A percentile compares a stretch with the other conserved stretches of the same genome.
Conservation (phyloP, 2,329 filamentous ascomycete genomes). For the Colletotrichum caudatum region DNA sequence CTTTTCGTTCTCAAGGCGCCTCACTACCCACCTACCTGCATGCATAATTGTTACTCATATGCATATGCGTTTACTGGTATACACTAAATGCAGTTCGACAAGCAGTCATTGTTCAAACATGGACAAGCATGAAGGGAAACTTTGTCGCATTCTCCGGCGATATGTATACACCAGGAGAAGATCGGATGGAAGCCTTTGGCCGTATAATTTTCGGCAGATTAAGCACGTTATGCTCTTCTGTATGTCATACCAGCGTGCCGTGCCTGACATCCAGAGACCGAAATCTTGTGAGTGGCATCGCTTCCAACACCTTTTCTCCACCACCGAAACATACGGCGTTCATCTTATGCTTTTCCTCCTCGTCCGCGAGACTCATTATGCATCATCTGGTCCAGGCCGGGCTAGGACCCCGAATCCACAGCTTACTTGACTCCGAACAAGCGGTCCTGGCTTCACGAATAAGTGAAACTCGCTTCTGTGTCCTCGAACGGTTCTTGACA, state of each 20-base stretch:
- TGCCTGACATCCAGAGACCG: background rate
- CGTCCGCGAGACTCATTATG: background rate
- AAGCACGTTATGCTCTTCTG: constrained; percentile 38
- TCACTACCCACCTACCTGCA: too few species aligned
- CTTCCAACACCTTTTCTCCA: background rate
- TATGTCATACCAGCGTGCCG: background rate
- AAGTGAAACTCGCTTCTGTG: background rate
- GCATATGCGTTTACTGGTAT: background rate
- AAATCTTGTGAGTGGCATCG: background rate
- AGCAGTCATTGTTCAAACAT: background rate
- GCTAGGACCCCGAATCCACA: background rate
- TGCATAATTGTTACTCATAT: background rate
- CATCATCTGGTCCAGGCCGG: background rate
- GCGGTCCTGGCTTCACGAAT: background rate
- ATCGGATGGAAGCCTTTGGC: constrained; percentile 25
- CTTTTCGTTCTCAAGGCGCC: background rate
- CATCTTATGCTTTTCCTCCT: background rate
- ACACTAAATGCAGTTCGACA: background rate
- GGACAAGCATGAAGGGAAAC: background rate
- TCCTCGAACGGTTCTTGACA: background rate
- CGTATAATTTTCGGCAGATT: constrained; percentile 51
- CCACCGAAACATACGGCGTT: background rate
- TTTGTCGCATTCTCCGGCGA: background rate
- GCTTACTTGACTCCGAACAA: background rate
- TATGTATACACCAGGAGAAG: background rate